phyloP scores from a whole-genome alignment of 345 rosid genomes.

The Laguncularia racemosa region DNA sequence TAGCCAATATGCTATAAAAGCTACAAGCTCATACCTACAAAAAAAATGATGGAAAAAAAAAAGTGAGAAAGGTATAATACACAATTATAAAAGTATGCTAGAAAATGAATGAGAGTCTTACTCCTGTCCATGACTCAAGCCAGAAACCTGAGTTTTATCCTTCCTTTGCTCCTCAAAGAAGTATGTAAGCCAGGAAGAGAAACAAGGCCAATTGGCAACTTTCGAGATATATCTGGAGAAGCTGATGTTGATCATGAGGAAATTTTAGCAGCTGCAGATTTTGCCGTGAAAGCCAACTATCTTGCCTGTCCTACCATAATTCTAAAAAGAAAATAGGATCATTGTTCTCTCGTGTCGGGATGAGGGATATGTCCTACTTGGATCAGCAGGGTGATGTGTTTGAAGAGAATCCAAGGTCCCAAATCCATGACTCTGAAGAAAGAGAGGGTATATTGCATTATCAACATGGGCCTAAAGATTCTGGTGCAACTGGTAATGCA shows the following conservation, averaged over 20 bases:
- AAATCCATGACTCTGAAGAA: constrained; percentile 16
- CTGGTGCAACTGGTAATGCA: constrained; percentile 3
- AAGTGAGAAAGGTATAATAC: too few relatives aligned
- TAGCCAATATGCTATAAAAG: too few relatives aligned
- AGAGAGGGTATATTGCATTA: constrained; percentile 13
- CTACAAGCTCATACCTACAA: too few relatives aligned
- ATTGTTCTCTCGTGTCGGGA: constrained; percentile 26
- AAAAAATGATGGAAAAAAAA: too few relatives aligned
- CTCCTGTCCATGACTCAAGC: too few relatives aligned
- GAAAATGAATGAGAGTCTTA: too few relatives aligned
- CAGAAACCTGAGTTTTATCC: too few relatives aligned
- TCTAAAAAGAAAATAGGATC: constrained; percentile 47
- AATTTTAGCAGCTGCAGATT: constrained; percentile 41
- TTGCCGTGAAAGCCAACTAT: constrained; percentile 37
- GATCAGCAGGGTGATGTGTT: constrained; percentile 30
- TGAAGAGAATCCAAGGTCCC: constrained; percentile 20
- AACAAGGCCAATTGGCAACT: too few relatives aligned
- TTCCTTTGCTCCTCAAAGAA: too few relatives aligned
- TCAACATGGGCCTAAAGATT: constrained; percentile 11
- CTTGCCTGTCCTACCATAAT: constrained; percentile 33
- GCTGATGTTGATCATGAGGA: constrained; percentile 52
- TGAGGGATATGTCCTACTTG: constrained; percentile 30
- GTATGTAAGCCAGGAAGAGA: too few relatives aligned
- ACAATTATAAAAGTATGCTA: too few relatives aligned
- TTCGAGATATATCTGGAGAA: constrained; percentile 35